phyloP scores from a whole-genome alignment of 169 alveolate species.

The Miamiensis avidus region DNA sequence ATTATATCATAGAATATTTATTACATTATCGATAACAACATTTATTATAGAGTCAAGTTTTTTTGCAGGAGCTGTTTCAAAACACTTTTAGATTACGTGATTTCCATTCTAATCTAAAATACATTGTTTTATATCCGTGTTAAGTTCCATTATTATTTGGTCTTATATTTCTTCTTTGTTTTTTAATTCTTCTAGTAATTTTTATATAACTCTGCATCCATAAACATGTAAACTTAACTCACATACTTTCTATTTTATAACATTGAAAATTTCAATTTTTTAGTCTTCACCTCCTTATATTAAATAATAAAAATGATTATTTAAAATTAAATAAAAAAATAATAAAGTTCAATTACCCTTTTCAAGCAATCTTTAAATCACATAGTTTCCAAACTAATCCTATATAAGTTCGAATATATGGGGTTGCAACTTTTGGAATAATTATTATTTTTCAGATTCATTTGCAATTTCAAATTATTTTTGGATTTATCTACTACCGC shows the following conservation, averaged over 20 bases:
- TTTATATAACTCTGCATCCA: constrained; percentile 46
- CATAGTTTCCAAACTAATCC: constrained; percentile 41
- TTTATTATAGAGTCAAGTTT: constrained; percentile 24
- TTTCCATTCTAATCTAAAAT: constrained; percentile 38
- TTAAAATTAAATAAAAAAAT: neutral
- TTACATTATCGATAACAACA: constrained; percentile 33
- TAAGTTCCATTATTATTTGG: constrained; percentile 4
- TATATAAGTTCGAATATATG: constrained; percentile 16
- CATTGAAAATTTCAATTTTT: neutral
- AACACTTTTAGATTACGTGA: constrained; percentile 36
- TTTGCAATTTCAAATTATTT: constrained; percentile 31
- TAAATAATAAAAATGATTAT: neutral
- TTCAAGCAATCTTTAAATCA: constrained; percentile 31
- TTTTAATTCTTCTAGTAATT: constrained; percentile 25
- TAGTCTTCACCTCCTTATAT: constrained; percentile 7
- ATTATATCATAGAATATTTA: neutral
- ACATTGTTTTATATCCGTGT: constrained; percentile 15
- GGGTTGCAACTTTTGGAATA: constrained; percentile 31
- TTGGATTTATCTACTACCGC: constrained; percentile 23
- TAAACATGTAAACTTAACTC: constrained; percentile 25
- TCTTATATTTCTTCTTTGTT: constrained; percentile 17
- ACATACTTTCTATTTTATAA: constrained; percentile 10
- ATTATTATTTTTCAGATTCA: constrained; percentile 25
- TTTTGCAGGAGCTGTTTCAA: constrained; percentile 18
- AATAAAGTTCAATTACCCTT: constrained; percentile 16